phyloP scores from a whole-genome alignment of 768 basidiomycete species.

The Kwoniella sp. region DNA sequence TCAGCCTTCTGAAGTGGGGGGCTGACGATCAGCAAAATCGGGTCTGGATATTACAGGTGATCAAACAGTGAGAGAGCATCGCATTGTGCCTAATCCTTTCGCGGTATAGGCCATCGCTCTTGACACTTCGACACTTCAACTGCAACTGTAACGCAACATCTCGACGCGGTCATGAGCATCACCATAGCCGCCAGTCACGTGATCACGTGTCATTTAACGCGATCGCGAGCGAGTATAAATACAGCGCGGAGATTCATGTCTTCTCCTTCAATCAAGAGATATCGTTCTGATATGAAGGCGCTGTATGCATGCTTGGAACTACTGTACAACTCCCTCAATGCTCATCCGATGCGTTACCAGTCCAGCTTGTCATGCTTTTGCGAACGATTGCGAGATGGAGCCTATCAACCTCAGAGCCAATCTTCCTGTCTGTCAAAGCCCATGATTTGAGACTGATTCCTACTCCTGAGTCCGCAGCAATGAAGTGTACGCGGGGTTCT shows the following conservation, averaged over 20 bases:
- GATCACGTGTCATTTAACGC: background rate
- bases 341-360: background rate
- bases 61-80: too few species aligned
- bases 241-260: background rate
- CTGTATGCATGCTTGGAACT: background rate
- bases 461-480: conserved; percentile 41
- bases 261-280: background rate
- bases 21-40: too few species aligned
- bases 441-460: background rate
- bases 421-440: background rate
- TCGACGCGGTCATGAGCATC: background rate
- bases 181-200: background rate
- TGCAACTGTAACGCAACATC: too few species aligned
- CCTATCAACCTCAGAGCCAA: too few species aligned
- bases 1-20: too few species aligned
- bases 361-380: too few species aligned
- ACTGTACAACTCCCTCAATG: background rate
- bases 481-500: conserved; percentile 76
- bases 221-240: too few species aligned
- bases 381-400: too few species aligned
- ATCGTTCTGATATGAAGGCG: background rate
- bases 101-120: too few species aligned
- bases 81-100: too few species aligned
- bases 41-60: too few species aligned
- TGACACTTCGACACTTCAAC: too few species aligned